phyloP scores from a whole-genome alignment of 345 rosid species.

The Mercurialis annua region DNA sequence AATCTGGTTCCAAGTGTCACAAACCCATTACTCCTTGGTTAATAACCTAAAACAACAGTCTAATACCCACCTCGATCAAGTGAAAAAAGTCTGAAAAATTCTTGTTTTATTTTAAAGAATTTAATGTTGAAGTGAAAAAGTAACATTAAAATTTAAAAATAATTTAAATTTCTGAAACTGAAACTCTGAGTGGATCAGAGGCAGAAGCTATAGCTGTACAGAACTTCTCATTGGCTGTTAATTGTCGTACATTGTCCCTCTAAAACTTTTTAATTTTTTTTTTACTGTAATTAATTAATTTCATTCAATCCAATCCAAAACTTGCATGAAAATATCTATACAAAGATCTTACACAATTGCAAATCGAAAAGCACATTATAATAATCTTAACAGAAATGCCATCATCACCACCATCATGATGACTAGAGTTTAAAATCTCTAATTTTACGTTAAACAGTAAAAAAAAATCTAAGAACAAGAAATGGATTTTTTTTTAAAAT shows the following conservation, averaged over 20 bases:
- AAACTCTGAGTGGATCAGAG: slow-evolving; percentile 42
- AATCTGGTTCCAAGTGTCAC: slow-evolving; percentile 46
- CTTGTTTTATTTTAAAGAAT: slow-evolving; percentile 8
- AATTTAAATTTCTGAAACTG: slow-evolving; percentile 18
- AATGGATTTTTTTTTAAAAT: background rate
- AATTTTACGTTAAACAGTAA: slow-evolving; percentile 5
- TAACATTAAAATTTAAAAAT: too few relatives aligned
- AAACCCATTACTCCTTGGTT: slow-evolving; percentile 35
- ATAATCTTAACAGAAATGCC: slow-evolving; percentile 28
- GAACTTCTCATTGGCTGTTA: slow-evolving; percentile 46
- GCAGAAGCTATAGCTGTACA: slow-evolving; percentile 33
- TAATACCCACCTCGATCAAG: slow-evolving; percentile 42
- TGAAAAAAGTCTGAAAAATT: slow-evolving; percentile 6
- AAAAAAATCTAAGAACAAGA: slow-evolving; percentile 20
- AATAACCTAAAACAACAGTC: slow-evolving; percentile 27
- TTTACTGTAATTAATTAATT: too few relatives aligned
- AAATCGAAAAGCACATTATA: slow-evolving; percentile 8
- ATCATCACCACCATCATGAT: slow-evolving; percentile 29
- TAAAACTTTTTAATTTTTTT: background rate
- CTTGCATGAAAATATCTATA: slow-evolving; percentile 45
- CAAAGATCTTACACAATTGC: slow-evolving; percentile 41
- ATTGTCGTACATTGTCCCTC: slow-evolving; percentile 35
- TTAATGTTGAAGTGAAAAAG: background rate
- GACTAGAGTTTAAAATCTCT: slow-evolving; percentile 17
- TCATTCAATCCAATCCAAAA: background rate